Base-by-base conservation (phyloP, 2,329 filamentous ascomycete genomes). In the Xylaria hypoxylon region DNA sequence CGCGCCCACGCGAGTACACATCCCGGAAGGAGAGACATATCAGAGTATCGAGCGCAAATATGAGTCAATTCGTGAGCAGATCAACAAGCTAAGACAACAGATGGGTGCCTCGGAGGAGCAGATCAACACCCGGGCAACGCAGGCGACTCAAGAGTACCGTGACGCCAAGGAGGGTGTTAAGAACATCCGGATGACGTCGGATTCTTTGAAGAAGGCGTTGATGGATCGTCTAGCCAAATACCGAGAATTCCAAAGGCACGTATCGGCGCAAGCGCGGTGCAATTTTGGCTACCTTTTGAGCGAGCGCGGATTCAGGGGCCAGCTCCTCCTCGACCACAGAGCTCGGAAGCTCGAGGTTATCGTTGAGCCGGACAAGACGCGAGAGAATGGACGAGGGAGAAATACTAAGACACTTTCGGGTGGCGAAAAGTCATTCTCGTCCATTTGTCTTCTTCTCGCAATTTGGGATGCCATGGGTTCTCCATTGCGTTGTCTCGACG, bases 381-480 rank as follows among this genome's bases (percentile, higher is more conserved):
- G 86, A 71, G 88, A 86, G 72, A 89, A 86, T 67, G 87, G 87
- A 24, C 84, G 87, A 3, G 94, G 93, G 2, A 88, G 95, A 56
- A 92, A 92, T 74, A 95, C 96, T 26, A 97, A 93, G 80, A 98
- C 95, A 0, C 84, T 99, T 1, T 97, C 94, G 8, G 96, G 96
- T 59, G 96, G 96, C 33, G 96, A 99, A 78, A 99, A 99, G 79
- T 98, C 95, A 0, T 99, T 98, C 78, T 96, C 94, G 3, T 97
- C 95, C 3, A 96, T 98, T 66, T 99, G 96, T 80, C 86, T 99
- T 73, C 83, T 99, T 61, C 85, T 99, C 35, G 89, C 94, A 2
- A 90, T 99, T 19, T 99, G 96, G 96, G 96, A 99, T 77, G 95
- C 96, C 33, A 99, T 99, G 91, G 95, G 96, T 11, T 96, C 94